phyloP scores from a whole-genome alignment of 805 yeast species.

The Yarrowia sp. region DNA sequence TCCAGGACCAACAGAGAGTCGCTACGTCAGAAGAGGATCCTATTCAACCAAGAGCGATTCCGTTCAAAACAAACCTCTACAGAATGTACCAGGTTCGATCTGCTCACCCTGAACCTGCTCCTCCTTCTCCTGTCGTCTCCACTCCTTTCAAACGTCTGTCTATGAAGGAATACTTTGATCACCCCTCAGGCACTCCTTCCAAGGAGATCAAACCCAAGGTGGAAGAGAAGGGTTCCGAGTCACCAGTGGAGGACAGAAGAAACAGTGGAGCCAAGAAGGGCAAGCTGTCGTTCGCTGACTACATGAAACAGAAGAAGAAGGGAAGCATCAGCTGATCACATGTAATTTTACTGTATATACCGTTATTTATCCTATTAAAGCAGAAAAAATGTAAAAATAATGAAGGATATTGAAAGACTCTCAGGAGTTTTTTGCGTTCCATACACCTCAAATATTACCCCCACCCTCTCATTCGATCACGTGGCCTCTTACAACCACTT shows the following conservation, averaged over 20 bases:
- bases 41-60: slow-evolving; percentile 16
- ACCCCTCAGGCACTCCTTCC: slow-evolving; percentile 8
- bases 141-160: slow-evolving; percentile 24
- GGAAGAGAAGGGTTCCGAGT: slow-evolving; percentile 18
- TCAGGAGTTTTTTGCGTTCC: too few species aligned
- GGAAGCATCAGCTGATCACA: not conserved
- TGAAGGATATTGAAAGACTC: too few species aligned
- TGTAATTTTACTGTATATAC: slow-evolving; percentile 24
- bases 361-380: not conserved
- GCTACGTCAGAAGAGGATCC: slow-evolving; percentile 6
- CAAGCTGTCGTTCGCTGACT: slow-evolving; percentile 34
- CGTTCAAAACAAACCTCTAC: slow-evolving; percentile 25
- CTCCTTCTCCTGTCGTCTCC: slow-evolving; percentile 16
- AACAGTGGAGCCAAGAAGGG: slow-evolving; percentile 32
- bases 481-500: too few species aligned
- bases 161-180: slow-evolving; percentile 24
- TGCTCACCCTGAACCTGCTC: slow-evolving; percentile 4
- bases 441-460: too few species aligned
- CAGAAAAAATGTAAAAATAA: not conserved
- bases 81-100: slow-evolving; percentile 14
- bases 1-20: not conserved
- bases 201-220: slow-evolving; percentile 27
- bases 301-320: slow-evolving; percentile 34
- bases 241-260: slow-evolving; percentile 16
- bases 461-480: too few species aligned